phyloP scores from a whole-genome alignment of 2,329 filamentous ascomycete genomes.

The Lecanicillium sp. region DNA sequence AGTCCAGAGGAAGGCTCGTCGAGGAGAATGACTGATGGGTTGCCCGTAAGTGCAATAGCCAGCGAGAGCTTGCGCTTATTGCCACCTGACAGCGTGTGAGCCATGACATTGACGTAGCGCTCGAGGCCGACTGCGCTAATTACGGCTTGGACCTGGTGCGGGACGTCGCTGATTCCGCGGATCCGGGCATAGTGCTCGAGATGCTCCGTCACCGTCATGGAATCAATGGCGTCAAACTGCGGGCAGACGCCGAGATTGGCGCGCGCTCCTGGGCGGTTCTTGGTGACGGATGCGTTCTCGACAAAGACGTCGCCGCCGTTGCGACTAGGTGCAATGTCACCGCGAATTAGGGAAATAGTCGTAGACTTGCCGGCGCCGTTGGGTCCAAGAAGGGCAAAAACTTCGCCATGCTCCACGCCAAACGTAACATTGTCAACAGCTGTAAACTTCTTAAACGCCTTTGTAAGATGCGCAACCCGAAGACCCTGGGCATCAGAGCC shows the following conservation, averaged over 20 bases:
- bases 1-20: conserved; percentile 69
- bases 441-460: conserved; percentile 53
- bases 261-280: conserved; percentile 53
- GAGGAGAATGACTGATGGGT: conserved; percentile 63
- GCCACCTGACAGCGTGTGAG: conserved; percentile 61
- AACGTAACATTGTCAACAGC: conserved; percentile 68
- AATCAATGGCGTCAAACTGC: conserved; percentile 65
- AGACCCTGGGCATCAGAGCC: conserved; percentile 33
- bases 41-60: conserved; percentile 67
- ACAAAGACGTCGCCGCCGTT: conserved; percentile 55
- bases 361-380: conserved; percentile 73
- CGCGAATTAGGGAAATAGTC: conserved; percentile 62
- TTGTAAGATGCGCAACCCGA: conserved; percentile 60
- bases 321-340: conserved; percentile 57
- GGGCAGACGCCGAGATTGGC: conserved; percentile 63
- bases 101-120: conserved; percentile 54
- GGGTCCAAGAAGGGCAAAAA: conserved; percentile 67
- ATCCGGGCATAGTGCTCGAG: conserved; percentile 64
- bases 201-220: conserved; percentile 66
- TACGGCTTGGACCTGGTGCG: conserved; percentile 54
- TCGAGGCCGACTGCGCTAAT: conserved; percentile 58
- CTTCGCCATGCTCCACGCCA: conserved; percentile 57
- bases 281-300: conserved; percentile 55
- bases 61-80: conserved; percentile 70
- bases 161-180: conserved; percentile 50